Evolutionary conservation across 2,329 filamentous ascomycete genomes (phyloP).

Genomic region (Talaromyces sp.): DNA sequence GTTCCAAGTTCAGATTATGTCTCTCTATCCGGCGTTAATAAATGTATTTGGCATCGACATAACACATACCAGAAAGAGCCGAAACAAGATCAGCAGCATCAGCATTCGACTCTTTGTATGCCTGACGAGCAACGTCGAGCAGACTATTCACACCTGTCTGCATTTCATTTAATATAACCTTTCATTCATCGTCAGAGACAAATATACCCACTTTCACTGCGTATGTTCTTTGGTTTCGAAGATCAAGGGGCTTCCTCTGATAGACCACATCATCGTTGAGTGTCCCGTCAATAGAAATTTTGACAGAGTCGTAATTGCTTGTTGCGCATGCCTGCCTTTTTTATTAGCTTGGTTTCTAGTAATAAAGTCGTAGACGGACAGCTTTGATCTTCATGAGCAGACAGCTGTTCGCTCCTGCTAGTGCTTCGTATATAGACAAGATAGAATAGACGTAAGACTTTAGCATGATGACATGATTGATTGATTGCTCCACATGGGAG

Average conservation of each 20-base stretch:
- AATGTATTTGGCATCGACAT: not conserved
- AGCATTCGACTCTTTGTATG: conserved; percentile 81
- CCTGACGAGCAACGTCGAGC: conserved; percentile 81
- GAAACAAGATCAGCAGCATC: conserved; percentile 70
- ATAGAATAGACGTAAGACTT: conserved; percentile 75
- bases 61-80: conserved; percentile 58
- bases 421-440: conserved; percentile 62
- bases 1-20: conserved; percentile 57
- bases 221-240: conserved; percentile 85
- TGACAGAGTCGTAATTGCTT: conserved; percentile 57
- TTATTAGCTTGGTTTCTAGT: conserved; percentile 8
- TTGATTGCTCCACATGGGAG: conserved; percentile 69
- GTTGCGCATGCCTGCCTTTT: conserved; percentile 59
- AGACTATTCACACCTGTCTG: conserved; percentile 77
- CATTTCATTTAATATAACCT: too few species aligned
- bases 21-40: conserved; percentile 44
- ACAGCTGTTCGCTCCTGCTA: conserved; percentile 60
- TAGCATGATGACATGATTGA: conserved; percentile 82
- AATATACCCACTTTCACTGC: conserved; percentile 60
- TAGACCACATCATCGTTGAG: conserved; percentile 81
- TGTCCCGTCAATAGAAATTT: conserved; percentile 61
- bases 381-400: conserved; percentile 66
- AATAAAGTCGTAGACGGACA: conserved; percentile 30
- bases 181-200: not conserved
- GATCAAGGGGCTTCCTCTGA: conserved; percentile 72